phyloP scores from a whole-genome alignment of 371 early-diverging fungal species.

The Lichtheimia ramosa region DNA sequence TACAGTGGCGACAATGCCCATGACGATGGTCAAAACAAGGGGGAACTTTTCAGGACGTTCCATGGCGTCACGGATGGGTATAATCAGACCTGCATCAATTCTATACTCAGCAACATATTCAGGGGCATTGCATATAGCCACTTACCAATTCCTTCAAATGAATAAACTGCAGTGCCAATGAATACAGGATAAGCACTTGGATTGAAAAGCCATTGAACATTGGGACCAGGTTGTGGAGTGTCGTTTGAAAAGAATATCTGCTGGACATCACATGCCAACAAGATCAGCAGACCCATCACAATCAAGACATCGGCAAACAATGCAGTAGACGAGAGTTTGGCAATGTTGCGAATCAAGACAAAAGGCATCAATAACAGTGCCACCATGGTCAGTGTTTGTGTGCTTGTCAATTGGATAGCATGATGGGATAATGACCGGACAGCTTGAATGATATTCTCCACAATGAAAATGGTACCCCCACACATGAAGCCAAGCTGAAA shows the following conservation, averaged over 20 bases:
- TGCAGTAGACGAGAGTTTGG: conserved; percentile 79
- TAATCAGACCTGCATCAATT: conserved; percentile 66
- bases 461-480: conserved; percentile 86
- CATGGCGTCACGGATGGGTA: conserved; percentile 90
- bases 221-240: conserved; percentile 32
- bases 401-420: conserved; percentile 30
- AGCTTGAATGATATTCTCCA: conserved; percentile 75
- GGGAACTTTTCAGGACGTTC: conserved; percentile 80
- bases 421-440: conserved; percentile 64
- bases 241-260: conserved; percentile 31
- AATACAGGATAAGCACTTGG: conserved; percentile 73
- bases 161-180: conserved; percentile 91
- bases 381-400: conserved; percentile 17
- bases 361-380: conserved; percentile 61
- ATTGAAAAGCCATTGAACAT: conserved; percentile 44
- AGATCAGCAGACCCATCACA: conserved; percentile 65
- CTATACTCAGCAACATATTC: neutral
- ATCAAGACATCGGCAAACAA: conserved; percentile 90
- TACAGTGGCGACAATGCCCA: conserved; percentile 68
- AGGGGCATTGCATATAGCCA: neutral
- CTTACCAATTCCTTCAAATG: conserved; percentile 83
- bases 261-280: conserved; percentile 31
- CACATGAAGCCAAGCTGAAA: conserved; percentile 82
- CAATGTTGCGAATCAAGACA: conserved; percentile 84
- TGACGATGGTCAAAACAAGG: conserved; percentile 68